Conservation (phyloP, 2,329 filamentous ascomycete species). For the Fusarium sublunatum region DNA sequence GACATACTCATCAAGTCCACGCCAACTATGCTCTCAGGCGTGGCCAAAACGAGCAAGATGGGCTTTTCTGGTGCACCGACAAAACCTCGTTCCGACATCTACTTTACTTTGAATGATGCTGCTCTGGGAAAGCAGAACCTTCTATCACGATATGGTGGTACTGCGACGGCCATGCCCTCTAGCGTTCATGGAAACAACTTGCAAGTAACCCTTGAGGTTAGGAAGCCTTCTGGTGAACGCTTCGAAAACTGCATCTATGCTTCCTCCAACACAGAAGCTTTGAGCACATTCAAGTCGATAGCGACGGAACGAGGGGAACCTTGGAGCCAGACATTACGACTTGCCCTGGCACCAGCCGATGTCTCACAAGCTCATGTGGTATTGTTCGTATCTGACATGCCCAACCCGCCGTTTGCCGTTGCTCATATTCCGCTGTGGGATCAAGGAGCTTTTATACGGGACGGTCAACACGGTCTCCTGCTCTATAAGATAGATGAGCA, state of each 20-base stretch:
- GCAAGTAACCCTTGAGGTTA: constrained; percentile 89
- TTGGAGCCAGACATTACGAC: constrained; percentile 89
- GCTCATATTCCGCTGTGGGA: constrained; percentile 96
- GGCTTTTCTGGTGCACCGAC: constrained; percentile 94
- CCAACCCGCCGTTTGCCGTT: constrained; percentile 88
- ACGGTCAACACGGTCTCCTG: constrained; percentile 83
- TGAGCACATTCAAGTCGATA: constrained; percentile 90
- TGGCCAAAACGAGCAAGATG: constrained; percentile 86
- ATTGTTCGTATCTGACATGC: constrained; percentile 88
- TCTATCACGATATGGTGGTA: constrained; percentile 75
- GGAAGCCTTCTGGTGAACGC: constrained; percentile 79
- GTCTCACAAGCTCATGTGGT: constrained; percentile 87
- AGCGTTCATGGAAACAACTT: constrained; percentile 77
- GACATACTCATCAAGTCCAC: constrained; percentile 85
- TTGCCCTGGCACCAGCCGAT: constrained; percentile 81
- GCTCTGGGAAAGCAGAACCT: constrained; percentile 80
- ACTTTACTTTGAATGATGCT: constrained; percentile 84
- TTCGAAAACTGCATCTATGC: constrained; percentile 90
- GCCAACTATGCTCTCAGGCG: constrained; percentile 85
- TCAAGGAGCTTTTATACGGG: constrained; percentile 86
- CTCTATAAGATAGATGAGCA: constrained; percentile 93
- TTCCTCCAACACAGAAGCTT: constrained; percentile 80
- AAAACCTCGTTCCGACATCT: constrained; percentile 91
- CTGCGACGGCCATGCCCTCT: constrained; percentile 75
- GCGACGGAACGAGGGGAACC: constrained; percentile 80